phyloP scores from a whole-genome alignment of 2,329 filamentous ascomycete species.

The Hymenoscyphus fructigenus region DNA sequence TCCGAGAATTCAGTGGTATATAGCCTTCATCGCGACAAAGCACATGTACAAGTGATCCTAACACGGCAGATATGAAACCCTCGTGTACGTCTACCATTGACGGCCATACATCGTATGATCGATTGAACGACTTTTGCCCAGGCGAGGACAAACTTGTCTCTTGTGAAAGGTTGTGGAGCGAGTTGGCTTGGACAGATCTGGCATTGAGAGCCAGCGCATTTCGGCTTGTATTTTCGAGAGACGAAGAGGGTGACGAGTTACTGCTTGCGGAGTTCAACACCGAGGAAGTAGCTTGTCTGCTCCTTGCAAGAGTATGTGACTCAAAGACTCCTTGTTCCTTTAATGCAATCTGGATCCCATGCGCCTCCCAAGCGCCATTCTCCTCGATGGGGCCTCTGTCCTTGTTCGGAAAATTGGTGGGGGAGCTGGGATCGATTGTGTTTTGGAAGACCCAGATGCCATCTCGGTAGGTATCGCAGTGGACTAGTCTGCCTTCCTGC shows the following conservation, averaged over 20 bases:
- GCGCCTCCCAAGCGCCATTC: constrained; percentile 21
- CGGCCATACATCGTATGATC: constrained; percentile 18
- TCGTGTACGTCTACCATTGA: constrained; percentile 35
- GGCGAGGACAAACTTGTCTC: constrained; percentile 29
- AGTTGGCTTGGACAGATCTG: constrained; percentile 27
- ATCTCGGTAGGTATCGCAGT: constrained; percentile 30
- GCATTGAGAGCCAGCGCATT: constrained; percentile 32
- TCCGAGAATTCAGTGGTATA: constrained; percentile 37
- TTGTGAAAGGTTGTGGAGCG: constrained; percentile 23
- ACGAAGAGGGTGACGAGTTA: constrained; percentile 33
- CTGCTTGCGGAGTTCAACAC: constrained; percentile 27
- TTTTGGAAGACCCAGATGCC: constrained; percentile 35
- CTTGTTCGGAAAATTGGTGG: constrained; percentile 8
- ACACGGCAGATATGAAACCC: constrained; percentile 37
- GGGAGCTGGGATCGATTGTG: constrained; percentile 10
- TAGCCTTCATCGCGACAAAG: constrained; percentile 36
- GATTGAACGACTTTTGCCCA: constrained; percentile 23
- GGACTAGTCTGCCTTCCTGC: constrained; percentile 31
- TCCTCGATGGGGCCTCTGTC: constrained; percentile 13
- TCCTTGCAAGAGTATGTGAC: constrained; percentile 30
- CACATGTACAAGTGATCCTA: constrained; percentile 34
- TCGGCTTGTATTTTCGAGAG: constrained; percentile 28
- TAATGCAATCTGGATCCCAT: constrained; percentile 24
- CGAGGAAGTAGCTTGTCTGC: constrained; percentile 23
- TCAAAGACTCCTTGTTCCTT: constrained; percentile 34